These are phyloP conservation scores for Aegilops umbellulata DNA, from an alignment of 176 grass and related monocot genomes.

Conservation along the genomic window DNA sequence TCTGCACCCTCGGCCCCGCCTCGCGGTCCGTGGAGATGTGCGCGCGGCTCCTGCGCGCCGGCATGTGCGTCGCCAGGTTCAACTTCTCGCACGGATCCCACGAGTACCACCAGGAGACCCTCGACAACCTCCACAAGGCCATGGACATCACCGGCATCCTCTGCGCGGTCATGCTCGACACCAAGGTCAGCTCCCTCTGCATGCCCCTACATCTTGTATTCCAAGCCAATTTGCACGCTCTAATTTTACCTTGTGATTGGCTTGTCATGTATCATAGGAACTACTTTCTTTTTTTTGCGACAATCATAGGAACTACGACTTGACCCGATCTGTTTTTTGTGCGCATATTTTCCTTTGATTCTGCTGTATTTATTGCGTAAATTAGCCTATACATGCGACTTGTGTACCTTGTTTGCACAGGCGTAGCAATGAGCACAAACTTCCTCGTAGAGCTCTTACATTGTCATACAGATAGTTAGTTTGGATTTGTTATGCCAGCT, in stretches of 20 bases:
- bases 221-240: neutral
- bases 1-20: conserved; percentile 77
- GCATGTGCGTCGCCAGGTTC: conserved; percentile 89
- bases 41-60: conserved; percentile 63
- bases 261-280: neutral
- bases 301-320: neutral
- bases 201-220: neutral
- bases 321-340: conserved; percentile 21
- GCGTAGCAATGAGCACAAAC: too few relatives aligned
- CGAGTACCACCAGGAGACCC: conserved; percentile 86
- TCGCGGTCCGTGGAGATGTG: conserved; percentile 93
- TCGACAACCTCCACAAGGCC: conserved; percentile 70
- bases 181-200: conserved; percentile 44
- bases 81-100: conserved; percentile 96
- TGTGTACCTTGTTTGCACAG: too few relatives aligned
- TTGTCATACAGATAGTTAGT: too few relatives aligned
- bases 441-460: too few relatives aligned
- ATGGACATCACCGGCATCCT: conserved; percentile 74
- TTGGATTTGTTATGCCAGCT: neutral
- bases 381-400: neutral
- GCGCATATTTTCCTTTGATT: neutral
- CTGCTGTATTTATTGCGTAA: neutral
- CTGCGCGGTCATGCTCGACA: conserved; percentile 95
- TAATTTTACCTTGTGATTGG: neutral
- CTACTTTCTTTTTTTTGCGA: too few relatives aligned